Evolutionary conservation across 2,329 filamentous ascomycete species (phyloP), one percentile per base, ranked within the genome.

Genomic region (Tolypocladium nubicola): DNA sequence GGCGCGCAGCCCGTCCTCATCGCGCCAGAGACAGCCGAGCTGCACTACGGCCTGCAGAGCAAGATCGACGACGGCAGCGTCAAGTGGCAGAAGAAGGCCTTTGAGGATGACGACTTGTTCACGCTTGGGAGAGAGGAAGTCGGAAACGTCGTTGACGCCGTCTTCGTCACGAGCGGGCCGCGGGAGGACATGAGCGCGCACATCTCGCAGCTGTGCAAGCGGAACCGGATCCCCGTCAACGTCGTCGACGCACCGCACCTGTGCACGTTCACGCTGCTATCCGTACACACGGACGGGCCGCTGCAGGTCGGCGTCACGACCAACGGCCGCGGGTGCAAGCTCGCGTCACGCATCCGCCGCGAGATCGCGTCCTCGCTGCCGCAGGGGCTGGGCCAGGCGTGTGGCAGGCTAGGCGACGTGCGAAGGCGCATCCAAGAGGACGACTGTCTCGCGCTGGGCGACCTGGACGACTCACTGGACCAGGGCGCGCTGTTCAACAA

Each of bases 291-390:
- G 56, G 92, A 97, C 67, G 94, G 94, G 0, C 93, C 94, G 11
- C 79, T 99, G 45, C 94, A 97, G 69, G 87, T 99, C 60, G 94
- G 94, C 60, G 88, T 99, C 58, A 97, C 94, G 3, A 97, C 94
- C 1, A 97, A 95, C 58, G 93, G 94, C 23, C 87, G 89, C 65
- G 94, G 94, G 1, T 97, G 94, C 76, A 97, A 96, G 73, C 81
- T 99, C 37, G 90, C 94, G 7, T 90, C 90, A 11, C 82, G 94
- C 33, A 90, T 99, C 65, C 84, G 92, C 19, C 83, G 94, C 57
- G 94, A 97, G 66, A 88, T 99, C 60, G 88, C 90, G 2, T 82
- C 91, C 0, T 84, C 85, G 0, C 78, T 99, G 3, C 94, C 94
- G 0, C 70, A 78, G 1, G 80, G 88, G 21, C 79, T 97, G 7